phyloP scores from a whole-genome alignment of 495 filamentous ascomycete species.

The Xylaria cubensis region DNA sequence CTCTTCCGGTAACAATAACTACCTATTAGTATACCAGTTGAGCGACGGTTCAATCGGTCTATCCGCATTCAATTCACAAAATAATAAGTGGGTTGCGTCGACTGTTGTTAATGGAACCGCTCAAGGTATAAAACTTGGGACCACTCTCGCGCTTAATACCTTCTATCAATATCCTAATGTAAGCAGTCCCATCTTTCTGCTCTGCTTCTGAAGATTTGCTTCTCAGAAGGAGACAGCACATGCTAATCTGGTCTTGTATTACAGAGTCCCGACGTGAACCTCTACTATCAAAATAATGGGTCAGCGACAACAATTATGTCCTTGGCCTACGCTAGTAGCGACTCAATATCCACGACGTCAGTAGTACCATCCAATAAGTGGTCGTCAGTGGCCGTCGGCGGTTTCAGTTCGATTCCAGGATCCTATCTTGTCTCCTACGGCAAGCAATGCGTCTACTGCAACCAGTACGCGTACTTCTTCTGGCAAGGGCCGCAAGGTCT shows the following conservation, averaged over 20 bases:
- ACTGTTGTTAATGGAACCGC: constrained; percentile 34
- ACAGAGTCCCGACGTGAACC: constrained; percentile 37
- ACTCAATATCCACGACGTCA: constrained; percentile 29
- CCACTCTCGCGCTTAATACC: constrained; percentile 35
- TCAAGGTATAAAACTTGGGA: constrained; percentile 33
- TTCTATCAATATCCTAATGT: constrained; percentile 30
- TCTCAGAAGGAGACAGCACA: neutral
- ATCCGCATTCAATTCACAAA: constrained; percentile 38
- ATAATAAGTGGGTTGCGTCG: constrained; percentile 36
- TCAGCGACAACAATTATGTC: constrained; percentile 35
- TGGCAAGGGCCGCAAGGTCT: constrained; percentile 35
- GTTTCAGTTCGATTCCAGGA: constrained; percentile 35
- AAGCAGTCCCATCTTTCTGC: constrained; percentile 2
- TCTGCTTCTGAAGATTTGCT: no score
- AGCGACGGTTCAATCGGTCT: constrained; percentile 37
- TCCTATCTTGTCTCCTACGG: constrained; percentile 38
- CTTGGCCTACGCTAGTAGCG: constrained; percentile 28
- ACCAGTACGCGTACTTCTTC: constrained; percentile 39
- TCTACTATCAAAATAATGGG: constrained; percentile 40
- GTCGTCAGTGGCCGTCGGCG: constrained; percentile 30
- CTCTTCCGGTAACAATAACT: constrained; percentile 34
- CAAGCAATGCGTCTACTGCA: constrained; percentile 38
- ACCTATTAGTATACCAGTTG: constrained; percentile 37
- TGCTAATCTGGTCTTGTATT: constrained; percentile 25
- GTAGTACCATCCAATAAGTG: constrained; percentile 31